Percentiles rank a stretch among this genome's conserved stretches.
Evolutionary conservation across 2,329 filamentous ascomycete species (phyloP).

Genomic region (Paecilomyces variotii): DNA sequence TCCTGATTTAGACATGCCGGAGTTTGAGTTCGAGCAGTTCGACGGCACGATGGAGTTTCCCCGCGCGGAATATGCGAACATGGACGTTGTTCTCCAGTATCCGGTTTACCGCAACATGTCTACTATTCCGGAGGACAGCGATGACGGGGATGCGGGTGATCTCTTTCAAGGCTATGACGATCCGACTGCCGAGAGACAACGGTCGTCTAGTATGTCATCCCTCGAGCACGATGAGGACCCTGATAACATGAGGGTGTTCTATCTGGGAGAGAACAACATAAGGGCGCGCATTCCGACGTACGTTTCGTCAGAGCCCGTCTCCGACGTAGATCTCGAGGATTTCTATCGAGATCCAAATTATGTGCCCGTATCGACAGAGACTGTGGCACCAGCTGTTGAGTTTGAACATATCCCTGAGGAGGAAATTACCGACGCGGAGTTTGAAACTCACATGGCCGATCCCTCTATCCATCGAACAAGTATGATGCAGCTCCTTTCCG

Average conservation of each 20-base stretch:
- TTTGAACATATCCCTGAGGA: not conserved
- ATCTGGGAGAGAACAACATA: slow-evolving; percentile 19
- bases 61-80: not conserved
- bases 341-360: slow-evolving; percentile 19
- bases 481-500: not conserved
- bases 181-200: slow-evolving; percentile 6
- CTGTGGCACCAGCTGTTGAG: not conserved
- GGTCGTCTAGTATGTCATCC: slow-evolving; percentile 5
- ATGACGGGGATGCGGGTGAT: slow-evolving; percentile 12
- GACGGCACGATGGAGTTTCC: not conserved
- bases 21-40: not conserved
- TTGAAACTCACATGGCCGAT: slow-evolving; percentile 2
- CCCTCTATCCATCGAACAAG: slow-evolving; percentile 4
- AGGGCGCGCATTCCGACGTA: not conserved
- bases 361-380: slow-evolving; percentile 8
- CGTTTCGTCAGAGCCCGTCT: not conserved
- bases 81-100: not conserved
- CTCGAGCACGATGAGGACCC: slow-evolving; percentile 17
- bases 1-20: not conserved
- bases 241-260: slow-evolving; percentile 26
- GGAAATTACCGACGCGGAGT: not conserved
- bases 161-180: slow-evolving; percentile 19
- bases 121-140: slow-evolving; percentile 13
- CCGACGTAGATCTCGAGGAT: slow-evolving; percentile 20
- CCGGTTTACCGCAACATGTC: not conserved